phyloP scores from a whole-genome alignment of 306 rosid species.

The Glycyrrhiza uralensis region DNA sequence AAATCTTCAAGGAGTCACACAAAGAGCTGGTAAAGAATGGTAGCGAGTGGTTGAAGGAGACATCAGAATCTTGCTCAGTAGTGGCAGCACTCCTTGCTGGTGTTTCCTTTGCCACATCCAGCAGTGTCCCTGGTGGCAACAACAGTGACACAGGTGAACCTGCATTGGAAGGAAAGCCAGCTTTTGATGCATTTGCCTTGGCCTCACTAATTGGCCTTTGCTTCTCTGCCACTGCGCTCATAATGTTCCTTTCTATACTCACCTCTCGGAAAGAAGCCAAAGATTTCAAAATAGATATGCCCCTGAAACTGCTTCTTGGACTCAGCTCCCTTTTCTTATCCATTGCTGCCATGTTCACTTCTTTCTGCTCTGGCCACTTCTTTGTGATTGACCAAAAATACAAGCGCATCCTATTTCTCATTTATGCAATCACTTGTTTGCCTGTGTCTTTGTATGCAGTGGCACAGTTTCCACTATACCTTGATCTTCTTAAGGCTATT shows the following conservation, averaged over 20 bases:
- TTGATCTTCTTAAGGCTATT: slow-evolving; percentile 43
- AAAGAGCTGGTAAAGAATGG: neutral
- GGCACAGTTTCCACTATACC: slow-evolving; percentile 45
- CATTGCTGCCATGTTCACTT: slow-evolving; percentile 34
- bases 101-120: slow-evolving; percentile 36
- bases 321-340: slow-evolving; percentile 45
- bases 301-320: slow-evolving; percentile 39
- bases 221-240: slow-evolving; percentile 46
- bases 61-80: slow-evolving; percentile 40
- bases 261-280: slow-evolving; percentile 41
- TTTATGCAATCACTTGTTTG: slow-evolving; percentile 36
- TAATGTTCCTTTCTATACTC: slow-evolving; percentile 53
- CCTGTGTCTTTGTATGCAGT: slow-evolving; percentile 42
- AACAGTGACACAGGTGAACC: slow-evolving; percentile 20
- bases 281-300: slow-evolving; percentile 41
- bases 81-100: slow-evolving; percentile 37
- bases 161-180: slow-evolving; percentile 11
- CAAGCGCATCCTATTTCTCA: slow-evolving; percentile 17
- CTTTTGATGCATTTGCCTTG: slow-evolving; percentile 35
- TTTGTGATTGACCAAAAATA: slow-evolving; percentile 30
- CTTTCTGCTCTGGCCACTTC: slow-evolving; percentile 51
- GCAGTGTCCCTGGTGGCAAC: slow-evolving; percentile 40
- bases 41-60: slow-evolving; percentile 25
- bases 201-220: slow-evolving; percentile 44
- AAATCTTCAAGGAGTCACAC: slow-evolving; percentile 3